phyloP scores from a whole-genome alignment of 768 basidiomycete genomes.

The Kwoniella dendrophila region DNA sequence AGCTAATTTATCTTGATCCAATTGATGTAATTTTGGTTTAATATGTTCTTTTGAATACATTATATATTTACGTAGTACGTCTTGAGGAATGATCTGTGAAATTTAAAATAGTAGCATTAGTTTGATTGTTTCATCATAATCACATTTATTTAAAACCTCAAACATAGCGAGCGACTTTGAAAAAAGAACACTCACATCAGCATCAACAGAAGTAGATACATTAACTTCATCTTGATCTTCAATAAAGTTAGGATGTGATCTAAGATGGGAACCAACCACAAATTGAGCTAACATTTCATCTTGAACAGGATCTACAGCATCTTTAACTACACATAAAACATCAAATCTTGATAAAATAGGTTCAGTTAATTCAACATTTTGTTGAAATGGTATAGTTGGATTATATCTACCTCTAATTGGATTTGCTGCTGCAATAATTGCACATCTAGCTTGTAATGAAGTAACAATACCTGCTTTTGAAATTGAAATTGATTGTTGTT shows the following conservation, averaged over 20 bases:
- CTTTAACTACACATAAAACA: constrained; percentile 96
- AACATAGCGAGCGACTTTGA: background rate
- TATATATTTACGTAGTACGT: constrained; percentile 93
- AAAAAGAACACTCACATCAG: constrained; percentile 68
- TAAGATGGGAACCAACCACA: constrained; percentile 93
- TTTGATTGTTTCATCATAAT: background rate
- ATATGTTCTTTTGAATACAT: constrained; percentile 97
- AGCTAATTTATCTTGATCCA: constrained; percentile 93
- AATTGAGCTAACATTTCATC: constrained; percentile 95
- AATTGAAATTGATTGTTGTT: constrained; percentile 98
- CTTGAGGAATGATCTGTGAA: constrained; percentile 89
- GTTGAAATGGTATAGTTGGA: constrained; percentile 95
- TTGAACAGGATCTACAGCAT: constrained; percentile 92
- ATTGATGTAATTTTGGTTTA: constrained; percentile 85
- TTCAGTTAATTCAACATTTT: constrained; percentile 97
- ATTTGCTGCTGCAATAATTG: constrained; percentile 96
- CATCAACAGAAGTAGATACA: constrained; percentile 82
- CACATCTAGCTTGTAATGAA: constrained; percentile 95
- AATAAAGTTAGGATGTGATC: constrained; percentile 88
- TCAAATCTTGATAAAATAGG: constrained; percentile 98
- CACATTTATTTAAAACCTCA: background rate
- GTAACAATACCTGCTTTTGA: constrained; percentile 99
- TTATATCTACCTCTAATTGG: constrained; percentile 97
- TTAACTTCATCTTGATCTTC: constrained; percentile 84
- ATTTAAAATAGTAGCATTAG: background rate